phyloP scores from a whole-genome alignment of 768 basidiomycete species.

The Xerocomus spinulosus region DNA sequence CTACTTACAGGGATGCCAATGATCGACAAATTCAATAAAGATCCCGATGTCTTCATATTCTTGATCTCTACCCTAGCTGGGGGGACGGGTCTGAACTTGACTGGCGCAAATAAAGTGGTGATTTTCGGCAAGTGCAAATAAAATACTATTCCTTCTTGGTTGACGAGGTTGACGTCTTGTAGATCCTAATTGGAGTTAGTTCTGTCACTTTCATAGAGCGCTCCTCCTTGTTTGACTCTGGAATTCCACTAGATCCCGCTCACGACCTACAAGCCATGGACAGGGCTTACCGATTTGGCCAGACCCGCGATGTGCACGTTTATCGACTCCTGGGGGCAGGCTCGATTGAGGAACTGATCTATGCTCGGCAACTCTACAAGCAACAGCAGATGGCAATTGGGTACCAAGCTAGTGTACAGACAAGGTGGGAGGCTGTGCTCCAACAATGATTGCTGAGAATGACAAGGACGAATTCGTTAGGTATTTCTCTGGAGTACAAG shows the following conservation, averaged over 20 bases:
- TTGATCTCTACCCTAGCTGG: constrained; percentile 90
- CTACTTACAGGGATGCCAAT: constrained; percentile 65
- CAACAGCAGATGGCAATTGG: constrained; percentile 93
- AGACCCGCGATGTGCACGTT: constrained; percentile 79
- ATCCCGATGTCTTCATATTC: constrained; percentile 72
- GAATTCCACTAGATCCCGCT: constrained; percentile 70
- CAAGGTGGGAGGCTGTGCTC: constrained; percentile 45
- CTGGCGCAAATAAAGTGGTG: constrained; percentile 91
- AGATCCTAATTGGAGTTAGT: constrained; percentile 96
- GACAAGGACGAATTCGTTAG: constrained; percentile 32
- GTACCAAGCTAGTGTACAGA: constrained; percentile 79
- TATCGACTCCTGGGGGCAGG: constrained; percentile 83
- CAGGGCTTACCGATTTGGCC: constrained; percentile 80
- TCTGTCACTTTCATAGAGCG: constrained; percentile 19
- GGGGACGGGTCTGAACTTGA: constrained; percentile 86
- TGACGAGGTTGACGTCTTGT: constrained; percentile 1
- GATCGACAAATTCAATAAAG: constrained; percentile 78
- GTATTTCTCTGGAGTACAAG: constrained; percentile 81
- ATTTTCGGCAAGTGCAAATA: constrained; percentile 61
- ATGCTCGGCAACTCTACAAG: constrained; percentile 87
- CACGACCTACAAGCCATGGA: constrained; percentile 95
- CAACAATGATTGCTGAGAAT: neutral
- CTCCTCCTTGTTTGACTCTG: neutral
- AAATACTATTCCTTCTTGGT: neutral
- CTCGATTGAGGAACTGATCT: constrained; percentile 83